Conservation (phyloP, 441 rosid genomes). For the Jatropha multifida region DNA sequence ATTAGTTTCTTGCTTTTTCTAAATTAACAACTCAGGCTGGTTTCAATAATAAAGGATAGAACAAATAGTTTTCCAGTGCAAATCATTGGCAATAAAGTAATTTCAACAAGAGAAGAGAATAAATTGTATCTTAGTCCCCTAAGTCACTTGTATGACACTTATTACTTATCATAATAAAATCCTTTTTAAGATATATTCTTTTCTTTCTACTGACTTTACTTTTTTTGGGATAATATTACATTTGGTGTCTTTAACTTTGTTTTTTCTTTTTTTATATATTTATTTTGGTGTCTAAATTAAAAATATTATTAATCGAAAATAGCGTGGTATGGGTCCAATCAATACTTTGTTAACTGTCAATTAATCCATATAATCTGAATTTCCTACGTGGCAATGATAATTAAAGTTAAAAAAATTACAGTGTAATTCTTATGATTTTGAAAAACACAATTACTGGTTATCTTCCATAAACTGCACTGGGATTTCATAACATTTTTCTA, state of each 20-base stretch:
- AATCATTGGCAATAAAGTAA: constrained; percentile 10
- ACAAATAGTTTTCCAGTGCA: background rate
- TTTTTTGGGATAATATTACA: background rate
- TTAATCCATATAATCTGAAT: too few relatives aligned
- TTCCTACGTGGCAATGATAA: too few relatives aligned
- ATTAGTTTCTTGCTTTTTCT: background rate
- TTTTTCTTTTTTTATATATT: background rate
- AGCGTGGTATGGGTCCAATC: too few relatives aligned
- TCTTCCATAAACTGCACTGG: too few relatives aligned
- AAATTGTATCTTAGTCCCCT: constrained; percentile 23
- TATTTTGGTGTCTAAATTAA: too few relatives aligned
- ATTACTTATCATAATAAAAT: constrained; percentile 30
- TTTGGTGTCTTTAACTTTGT: background rate
- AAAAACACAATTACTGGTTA: too few relatives aligned
- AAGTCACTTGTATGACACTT: constrained; percentile 31
- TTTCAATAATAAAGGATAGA: background rate
- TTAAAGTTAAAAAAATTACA: too few relatives aligned
- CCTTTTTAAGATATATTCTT: constrained; percentile 37
- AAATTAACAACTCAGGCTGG: background rate
- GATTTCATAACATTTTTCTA: too few relatives aligned
- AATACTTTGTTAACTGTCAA: too few relatives aligned
- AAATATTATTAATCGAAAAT: too few relatives aligned
- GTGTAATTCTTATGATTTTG: too few relatives aligned
- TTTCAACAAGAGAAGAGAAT: constrained; percentile 25
- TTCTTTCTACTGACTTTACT: constrained; percentile 25